These are phyloP conservation scores for Globisporangium solare DNA, from an alignment of 352 stramenopile genomes.

Conservation along the genomic window DNA sequence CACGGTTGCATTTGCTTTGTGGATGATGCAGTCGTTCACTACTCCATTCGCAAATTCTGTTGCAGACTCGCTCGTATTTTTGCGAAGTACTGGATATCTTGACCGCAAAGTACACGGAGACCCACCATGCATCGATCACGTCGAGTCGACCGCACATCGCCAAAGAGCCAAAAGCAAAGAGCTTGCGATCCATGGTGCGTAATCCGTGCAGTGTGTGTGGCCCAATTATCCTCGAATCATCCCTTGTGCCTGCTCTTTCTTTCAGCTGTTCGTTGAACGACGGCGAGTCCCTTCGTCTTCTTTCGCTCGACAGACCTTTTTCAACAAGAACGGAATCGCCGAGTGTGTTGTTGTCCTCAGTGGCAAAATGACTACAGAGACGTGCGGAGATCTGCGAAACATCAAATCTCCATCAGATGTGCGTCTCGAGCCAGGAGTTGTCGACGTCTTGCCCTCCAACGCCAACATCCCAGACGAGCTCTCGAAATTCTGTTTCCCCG, in stretches of 20 bases:
- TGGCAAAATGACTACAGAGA: slow-evolving; percentile 35
- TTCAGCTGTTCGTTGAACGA: slow-evolving; percentile 12
- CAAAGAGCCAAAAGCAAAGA: slow-evolving; percentile 14
- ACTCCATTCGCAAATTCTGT: not conserved
- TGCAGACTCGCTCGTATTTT: slow-evolving; percentile 58
- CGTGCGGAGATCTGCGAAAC: slow-evolving; percentile 23
- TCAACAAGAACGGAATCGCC: slow-evolving; percentile 25
- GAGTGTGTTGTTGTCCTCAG: slow-evolving; percentile 58
- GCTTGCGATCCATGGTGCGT: slow-evolving; percentile 15
- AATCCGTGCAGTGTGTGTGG: too few species aligned
- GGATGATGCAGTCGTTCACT: slow-evolving; percentile 22
- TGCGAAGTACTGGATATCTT: slow-evolving; percentile 53
- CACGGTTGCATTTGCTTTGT: not conserved
- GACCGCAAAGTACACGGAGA: slow-evolving; percentile 57
- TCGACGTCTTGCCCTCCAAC: slow-evolving; percentile 42
- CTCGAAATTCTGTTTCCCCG: slow-evolving; percentile 71
- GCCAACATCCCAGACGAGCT: slow-evolving; percentile 54
- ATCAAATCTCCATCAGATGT: slow-evolving; percentile 42
- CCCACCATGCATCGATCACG: slow-evolving; percentile 40
- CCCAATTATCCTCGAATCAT: too few species aligned
- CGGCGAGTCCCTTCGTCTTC: slow-evolving; percentile 1
- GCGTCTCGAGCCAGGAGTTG: slow-evolving; percentile 40
- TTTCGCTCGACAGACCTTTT: not conserved
- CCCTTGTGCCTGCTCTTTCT: not conserved
- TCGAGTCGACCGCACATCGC: slow-evolving; percentile 14